Percentiles rank a stretch among this genome's conserved stretches.
phyloP scores from a whole-genome alignment of 805 yeast genomes.

The Saturnispora quitensis region DNA sequence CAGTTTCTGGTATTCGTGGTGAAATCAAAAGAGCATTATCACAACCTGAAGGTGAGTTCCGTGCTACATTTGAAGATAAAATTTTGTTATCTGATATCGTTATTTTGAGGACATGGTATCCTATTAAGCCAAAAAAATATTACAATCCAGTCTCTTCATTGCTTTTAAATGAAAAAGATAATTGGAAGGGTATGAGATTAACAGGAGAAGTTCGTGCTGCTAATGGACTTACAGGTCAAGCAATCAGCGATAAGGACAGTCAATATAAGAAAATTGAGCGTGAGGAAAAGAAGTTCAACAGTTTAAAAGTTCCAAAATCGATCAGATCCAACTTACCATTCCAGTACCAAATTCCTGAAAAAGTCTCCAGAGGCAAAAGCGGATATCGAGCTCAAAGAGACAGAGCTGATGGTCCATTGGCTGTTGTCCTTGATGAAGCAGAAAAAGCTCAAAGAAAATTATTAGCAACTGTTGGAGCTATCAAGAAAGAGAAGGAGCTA shows the following conservation, averaged over 20 bases:
- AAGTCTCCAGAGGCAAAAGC: slow-evolving; percentile 79
- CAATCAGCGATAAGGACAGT: slow-evolving; percentile 48
- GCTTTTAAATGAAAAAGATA: slow-evolving; percentile 62
- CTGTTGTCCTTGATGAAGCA: slow-evolving; percentile 85
- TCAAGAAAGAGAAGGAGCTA: slow-evolving; percentile 76
- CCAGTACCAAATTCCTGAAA: slow-evolving; percentile 79
- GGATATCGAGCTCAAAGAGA: slow-evolving; percentile 72
- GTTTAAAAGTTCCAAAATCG: slow-evolving; percentile 76
- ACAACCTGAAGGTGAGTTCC: slow-evolving; percentile 88
- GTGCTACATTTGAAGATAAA: slow-evolving; percentile 97
- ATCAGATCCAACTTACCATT: slow-evolving; percentile 77
- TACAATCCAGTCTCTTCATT: slow-evolving; percentile 95
- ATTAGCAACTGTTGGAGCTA: slow-evolving; percentile 77
- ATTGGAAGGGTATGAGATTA: slow-evolving; percentile 94
- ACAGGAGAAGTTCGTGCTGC: slow-evolving; percentile 91
- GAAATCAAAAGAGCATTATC: slow-evolving; percentile 92
- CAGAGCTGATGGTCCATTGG: slow-evolving; percentile 26
- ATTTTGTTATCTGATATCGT: slow-evolving; percentile 83
- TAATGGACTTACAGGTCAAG: slow-evolving; percentile 37
- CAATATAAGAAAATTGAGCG: slow-evolving; percentile 70
- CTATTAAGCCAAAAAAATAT: slow-evolving; percentile 80
- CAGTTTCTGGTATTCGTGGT: slow-evolving; percentile 96
- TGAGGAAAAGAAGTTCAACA: slow-evolving; percentile 73
- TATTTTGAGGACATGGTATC: slow-evolving; percentile 93
- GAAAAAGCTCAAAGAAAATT: slow-evolving; percentile 89